Conservation (phyloP, 352 stramenopile species). For the Phytophthora lateralis region DNA sequence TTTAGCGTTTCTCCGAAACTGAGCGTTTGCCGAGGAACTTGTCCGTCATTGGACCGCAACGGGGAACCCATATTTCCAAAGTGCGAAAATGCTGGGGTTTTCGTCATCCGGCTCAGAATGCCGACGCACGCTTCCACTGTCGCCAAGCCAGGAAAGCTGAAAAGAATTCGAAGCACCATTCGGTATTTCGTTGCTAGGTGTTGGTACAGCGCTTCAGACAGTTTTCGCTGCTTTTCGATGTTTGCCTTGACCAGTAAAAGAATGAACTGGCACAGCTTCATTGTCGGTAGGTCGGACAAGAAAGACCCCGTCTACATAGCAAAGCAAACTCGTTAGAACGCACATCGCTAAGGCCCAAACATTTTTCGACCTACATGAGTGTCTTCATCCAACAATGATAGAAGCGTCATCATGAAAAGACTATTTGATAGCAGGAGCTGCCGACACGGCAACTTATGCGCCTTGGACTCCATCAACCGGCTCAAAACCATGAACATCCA, state of each 20-base stretch:
- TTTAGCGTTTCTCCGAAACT: conserved; percentile 68
- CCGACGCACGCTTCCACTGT: conserved; percentile 79
- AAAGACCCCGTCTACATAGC: conserved; percentile 53
- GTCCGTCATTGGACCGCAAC: conserved; percentile 48
- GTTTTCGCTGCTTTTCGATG: conserved; percentile 62
- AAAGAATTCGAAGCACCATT: conserved; percentile 82
- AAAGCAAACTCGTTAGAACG: conserved; percentile 17
- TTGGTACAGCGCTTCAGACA: conserved; percentile 72
- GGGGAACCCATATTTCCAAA: conserved; percentile 60
- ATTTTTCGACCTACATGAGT: conserved; percentile 44
- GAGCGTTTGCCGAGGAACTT: conserved; percentile 55
- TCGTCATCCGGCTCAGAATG: conserved; percentile 80
- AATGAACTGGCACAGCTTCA: conserved; percentile 82
- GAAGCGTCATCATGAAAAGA: conserved; percentile 60
- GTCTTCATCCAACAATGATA: conserved; percentile 79
- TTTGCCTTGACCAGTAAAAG: conserved; percentile 69
- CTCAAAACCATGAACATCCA: conserved; percentile 78
- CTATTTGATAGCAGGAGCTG: conserved; percentile 70
- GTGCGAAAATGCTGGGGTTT: conserved; percentile 62
- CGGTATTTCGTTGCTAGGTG: conserved; percentile 72
- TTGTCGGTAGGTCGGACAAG: conserved; percentile 74
- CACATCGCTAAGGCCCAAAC: background rate
- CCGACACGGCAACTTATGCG: conserved; percentile 57
- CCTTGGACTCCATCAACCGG: conserved; percentile 70
- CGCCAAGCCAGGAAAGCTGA: conserved; percentile 68